These are phyloP conservation scores for Plasmodium coatneyi DNA, from an alignment of 169 alveolate genomes.

Conservation along the genomic window DNA sequence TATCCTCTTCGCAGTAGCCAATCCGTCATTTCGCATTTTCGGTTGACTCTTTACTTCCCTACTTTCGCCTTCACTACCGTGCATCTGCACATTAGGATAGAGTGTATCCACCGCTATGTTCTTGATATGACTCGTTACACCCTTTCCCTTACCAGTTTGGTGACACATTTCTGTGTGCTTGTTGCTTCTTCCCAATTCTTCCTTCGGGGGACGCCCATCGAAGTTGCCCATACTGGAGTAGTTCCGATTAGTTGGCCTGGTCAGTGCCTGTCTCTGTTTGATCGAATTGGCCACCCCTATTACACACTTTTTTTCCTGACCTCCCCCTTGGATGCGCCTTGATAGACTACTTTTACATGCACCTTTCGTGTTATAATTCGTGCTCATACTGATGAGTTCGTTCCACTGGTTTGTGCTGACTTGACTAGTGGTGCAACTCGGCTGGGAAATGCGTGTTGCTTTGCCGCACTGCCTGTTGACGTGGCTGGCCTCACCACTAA, in stretches of 20 bases:
- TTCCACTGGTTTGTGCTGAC: not conserved
- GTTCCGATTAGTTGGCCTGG: not conserved
- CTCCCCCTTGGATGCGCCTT: not conserved
- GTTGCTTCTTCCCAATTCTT: not conserved
- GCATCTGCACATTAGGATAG: not conserved
- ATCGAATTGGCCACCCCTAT: not conserved
- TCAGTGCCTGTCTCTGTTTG: not conserved
- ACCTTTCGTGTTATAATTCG: not conserved
- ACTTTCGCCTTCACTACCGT: not conserved
- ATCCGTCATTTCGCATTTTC: not conserved
- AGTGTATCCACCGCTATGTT: not conserved
- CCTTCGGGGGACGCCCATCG: not conserved
- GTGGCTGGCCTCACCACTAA: not conserved
- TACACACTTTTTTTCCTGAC: not conserved
- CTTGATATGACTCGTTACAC: not conserved
- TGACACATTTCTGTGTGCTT: not conserved
- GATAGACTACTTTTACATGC: not conserved
- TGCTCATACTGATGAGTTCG: not conserved
- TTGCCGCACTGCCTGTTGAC: not conserved
- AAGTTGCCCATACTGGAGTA: not conserved
- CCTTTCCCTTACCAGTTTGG: not conserved
- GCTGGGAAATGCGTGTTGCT: not conserved
- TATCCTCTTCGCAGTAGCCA: not conserved
- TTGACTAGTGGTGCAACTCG: not conserved
- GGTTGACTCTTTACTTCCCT: not conserved